phyloP scores from a whole-genome alignment of 2,329 filamentous ascomycete genomes.

The Boeremia lycopersici region DNA sequence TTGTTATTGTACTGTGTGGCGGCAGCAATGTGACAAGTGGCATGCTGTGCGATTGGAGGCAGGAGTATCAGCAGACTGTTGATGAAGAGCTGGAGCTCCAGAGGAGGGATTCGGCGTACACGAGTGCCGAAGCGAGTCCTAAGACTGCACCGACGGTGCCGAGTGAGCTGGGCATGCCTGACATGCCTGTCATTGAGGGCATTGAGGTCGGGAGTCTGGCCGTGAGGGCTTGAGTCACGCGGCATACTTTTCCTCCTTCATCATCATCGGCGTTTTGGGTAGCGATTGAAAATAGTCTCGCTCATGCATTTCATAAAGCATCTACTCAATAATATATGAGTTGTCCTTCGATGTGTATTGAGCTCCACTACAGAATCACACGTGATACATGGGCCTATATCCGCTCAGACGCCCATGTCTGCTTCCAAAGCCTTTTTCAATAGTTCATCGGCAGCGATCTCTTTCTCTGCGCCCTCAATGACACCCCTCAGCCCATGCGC shows the following conservation, averaged over 20 bases:
- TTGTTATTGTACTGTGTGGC: slow-evolving; percentile 87
- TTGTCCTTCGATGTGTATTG: neutral
- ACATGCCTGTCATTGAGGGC: slow-evolving; percentile 12
- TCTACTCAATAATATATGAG: neutral
- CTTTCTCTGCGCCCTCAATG: slow-evolving; percentile 48
- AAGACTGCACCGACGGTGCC: slow-evolving; percentile 3
- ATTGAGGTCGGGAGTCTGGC: slow-evolving; percentile 9
- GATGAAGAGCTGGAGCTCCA: slow-evolving; percentile 25
- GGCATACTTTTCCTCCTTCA: neutral
- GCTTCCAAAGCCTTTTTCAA: slow-evolving; percentile 34
- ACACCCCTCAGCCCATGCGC: slow-evolving; percentile 44
- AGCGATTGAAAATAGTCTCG: slow-evolving; percentile 2
- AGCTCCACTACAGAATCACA: too few relatives aligned
- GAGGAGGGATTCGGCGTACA: slow-evolving; percentile 25
- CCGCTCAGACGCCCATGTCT: slow-evolving; percentile 20
- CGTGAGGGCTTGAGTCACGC: neutral
- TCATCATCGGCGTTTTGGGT: slow-evolving; percentile 5
- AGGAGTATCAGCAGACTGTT: slow-evolving; percentile 44
- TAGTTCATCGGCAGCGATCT: slow-evolving; percentile 35
- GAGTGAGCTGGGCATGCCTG: slow-evolving; percentile 7
- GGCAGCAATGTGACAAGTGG: slow-evolving; percentile 59
- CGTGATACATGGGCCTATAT: too few relatives aligned
- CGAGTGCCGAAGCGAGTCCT: slow-evolving; percentile 13
- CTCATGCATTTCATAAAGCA: neutral
- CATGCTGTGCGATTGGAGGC: slow-evolving; percentile 57